Evolutionary conservation across 257 asterid species (phyloP).

Genomic region (Plectranthus barbatus): DNA sequence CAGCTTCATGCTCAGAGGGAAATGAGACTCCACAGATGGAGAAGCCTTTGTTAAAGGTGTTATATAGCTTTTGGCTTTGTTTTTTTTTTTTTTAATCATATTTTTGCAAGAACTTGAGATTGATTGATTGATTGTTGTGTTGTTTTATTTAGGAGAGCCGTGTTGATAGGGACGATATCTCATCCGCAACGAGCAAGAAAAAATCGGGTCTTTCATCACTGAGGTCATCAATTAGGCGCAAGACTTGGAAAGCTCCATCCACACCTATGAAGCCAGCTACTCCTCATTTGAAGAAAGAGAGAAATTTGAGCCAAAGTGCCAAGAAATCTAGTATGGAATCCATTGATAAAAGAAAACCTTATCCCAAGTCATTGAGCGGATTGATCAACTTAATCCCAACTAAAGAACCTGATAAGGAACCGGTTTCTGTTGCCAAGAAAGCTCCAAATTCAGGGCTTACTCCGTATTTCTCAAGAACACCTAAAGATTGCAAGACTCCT

Average conservation of each 20-base stretch:
- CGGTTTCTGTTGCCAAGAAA: conserved; percentile 24
- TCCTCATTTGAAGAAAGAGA: conserved; percentile 44
- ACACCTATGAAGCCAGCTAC: conserved; percentile 40
- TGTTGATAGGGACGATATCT: conserved; percentile 29
- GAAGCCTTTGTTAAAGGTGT: conserved; percentile 75
- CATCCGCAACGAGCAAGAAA: conserved; percentile 57
- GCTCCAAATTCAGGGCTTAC: conserved; percentile 24
- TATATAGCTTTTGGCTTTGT: not conserved
- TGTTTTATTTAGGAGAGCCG: conserved; percentile 26
- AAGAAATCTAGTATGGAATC: conserved; percentile 24
- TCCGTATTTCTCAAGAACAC: conserved; percentile 16
- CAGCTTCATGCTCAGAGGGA: conserved; percentile 43
- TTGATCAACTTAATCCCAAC: conserved; percentile 33
- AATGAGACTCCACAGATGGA: conserved; percentile 55
- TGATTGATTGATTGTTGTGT: conserved; percentile 1
- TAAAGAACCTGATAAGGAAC: conserved; percentile 37
- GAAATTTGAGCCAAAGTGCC: conserved; percentile 13
- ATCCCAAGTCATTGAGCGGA: conserved; percentile 45
- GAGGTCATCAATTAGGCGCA: conserved; percentile 49
- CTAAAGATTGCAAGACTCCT: conserved; percentile 35
- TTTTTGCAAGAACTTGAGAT: not conserved
- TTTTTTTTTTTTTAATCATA: not conserved
- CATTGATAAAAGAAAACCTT: conserved; percentile 22
- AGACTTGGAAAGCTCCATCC: conserved; percentile 39
- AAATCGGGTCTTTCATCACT: conserved; percentile 45